Conservation (phyloP, 2,329 filamentous ascomycete species). For the Sporothrix globosa region DNA sequence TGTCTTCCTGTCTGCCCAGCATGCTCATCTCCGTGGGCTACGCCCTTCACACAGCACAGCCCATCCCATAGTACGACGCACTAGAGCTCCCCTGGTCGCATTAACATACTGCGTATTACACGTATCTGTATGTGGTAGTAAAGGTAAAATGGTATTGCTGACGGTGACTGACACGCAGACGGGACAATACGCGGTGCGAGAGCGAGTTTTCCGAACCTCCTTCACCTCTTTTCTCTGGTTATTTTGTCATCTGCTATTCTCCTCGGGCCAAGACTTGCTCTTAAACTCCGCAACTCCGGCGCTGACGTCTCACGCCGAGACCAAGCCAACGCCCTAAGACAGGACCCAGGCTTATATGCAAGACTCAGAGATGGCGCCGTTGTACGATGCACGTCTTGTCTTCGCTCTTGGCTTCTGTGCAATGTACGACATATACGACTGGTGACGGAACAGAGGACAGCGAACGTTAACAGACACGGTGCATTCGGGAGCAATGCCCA, state of each 20-base stretch:
- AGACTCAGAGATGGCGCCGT: neutral
- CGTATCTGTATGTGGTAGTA: neutral
- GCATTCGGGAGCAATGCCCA: neutral
- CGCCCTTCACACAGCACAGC: neutral
- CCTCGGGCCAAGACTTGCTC: neutral
- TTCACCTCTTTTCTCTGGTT: neutral
- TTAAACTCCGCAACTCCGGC: conserved; percentile 3
- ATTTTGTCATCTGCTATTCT: neutral
- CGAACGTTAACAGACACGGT: no score
- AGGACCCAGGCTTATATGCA: conserved; percentile 3
- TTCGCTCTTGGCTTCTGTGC: neutral
- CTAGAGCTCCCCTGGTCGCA: neutral
- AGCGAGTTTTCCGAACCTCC: neutral
- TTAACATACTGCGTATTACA: neutral
- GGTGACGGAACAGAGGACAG: no score
- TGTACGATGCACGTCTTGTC: neutral
- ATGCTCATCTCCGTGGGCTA: conserved; percentile 17
- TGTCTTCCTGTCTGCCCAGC: neutral
- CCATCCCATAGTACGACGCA: neutral
- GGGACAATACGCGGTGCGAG: neutral
- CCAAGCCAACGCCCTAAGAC: neutral
- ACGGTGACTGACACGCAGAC: neutral
- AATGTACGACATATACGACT: no score
- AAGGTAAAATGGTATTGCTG: no score
- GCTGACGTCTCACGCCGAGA: conserved; percentile 5